A percentile compares a stretch with the other conserved stretches of the same genome.
Conservation (phyloP, 805 yeast genomes). For the Candida vaughaniae region DNA sequence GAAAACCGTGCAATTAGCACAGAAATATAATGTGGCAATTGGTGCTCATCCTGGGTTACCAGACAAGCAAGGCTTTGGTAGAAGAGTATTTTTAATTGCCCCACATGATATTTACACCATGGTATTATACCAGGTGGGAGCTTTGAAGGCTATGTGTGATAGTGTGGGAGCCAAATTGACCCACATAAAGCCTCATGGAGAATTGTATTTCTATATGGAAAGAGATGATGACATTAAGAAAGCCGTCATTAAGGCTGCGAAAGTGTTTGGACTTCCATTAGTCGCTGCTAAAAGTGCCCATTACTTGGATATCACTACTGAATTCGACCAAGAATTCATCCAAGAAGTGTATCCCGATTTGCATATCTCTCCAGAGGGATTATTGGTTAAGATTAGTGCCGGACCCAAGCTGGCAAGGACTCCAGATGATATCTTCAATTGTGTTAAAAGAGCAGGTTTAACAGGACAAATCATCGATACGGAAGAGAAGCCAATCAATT, state of each 20-base stretch:
- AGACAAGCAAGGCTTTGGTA: conserved; percentile 40
- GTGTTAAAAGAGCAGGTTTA: conserved; percentile 24
- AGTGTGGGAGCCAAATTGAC: conserved; percentile 32
- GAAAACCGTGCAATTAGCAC: conserved; percentile 32
- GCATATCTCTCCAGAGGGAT: conserved; percentile 31
- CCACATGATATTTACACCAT: conserved; percentile 36
- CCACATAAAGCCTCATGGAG: conserved; percentile 40
- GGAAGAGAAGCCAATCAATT: conserved; percentile 20
- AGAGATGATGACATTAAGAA: conserved; percentile 34
- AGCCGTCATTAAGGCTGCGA: conserved; percentile 35
- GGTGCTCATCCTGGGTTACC: conserved; percentile 44
- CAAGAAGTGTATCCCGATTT: conserved; percentile 37
- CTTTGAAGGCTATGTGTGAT: conserved; percentile 33
- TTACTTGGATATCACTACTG: conserved; percentile 25
- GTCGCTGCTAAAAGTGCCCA: conserved; percentile 34
- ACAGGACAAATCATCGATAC: conserved; percentile 20
- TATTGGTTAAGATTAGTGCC: conserved; percentile 21
- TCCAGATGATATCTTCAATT: conserved; percentile 28
- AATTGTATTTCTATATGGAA: conserved; percentile 35
- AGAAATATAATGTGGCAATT: conserved; percentile 30
- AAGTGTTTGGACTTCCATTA: conserved; percentile 32
- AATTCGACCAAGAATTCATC: conserved; percentile 31
- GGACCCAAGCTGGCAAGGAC: conserved; percentile 26
- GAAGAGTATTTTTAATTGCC: conserved; percentile 32
- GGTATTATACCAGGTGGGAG: conserved; percentile 40